These are phyloP conservation scores for Yarrowia sp. DNA, from an alignment of 805 yeast genomes.

Conservation along the genomic window DNA sequence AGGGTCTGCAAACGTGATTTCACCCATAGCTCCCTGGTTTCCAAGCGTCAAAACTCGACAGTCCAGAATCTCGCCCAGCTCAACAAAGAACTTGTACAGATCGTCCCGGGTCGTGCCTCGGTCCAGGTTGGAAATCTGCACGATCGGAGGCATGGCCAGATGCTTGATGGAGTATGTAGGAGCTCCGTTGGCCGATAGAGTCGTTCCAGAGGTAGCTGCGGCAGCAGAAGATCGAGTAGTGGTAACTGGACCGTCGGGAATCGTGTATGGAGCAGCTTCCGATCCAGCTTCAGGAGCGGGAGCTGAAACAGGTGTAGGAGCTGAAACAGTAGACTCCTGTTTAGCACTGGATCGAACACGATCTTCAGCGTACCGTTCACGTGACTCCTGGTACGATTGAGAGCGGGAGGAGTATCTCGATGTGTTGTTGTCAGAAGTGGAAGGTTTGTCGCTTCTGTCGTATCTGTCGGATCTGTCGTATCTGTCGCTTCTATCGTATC, in stretches of 20 bases:
- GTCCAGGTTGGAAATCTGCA: conserved; percentile 37
- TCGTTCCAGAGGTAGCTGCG: background rate
- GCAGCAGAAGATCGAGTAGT: background rate
- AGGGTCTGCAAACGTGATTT: conserved; percentile 36
- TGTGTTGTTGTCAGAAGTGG: no score
- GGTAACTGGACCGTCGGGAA: background rate
- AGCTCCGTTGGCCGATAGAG: background rate
- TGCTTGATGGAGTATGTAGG: conserved; percentile 26
- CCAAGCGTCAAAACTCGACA: conserved; percentile 30
- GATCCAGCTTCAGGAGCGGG: no score
- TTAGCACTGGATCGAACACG: background rate
- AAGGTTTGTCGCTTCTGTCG: background rate
- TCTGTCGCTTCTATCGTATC: background rate
- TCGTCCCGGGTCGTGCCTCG: conserved; percentile 39
- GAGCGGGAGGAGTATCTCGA: background rate
- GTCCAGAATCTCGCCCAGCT: conserved; percentile 34
- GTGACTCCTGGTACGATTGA: background rate
- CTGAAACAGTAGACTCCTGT: background rate
- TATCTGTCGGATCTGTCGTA: background rate
- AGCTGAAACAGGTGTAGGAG: background rate
- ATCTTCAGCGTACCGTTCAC: background rate
- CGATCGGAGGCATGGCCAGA: conserved; percentile 34
- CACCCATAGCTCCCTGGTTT: conserved; percentile 33
- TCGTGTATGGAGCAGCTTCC: background rate
- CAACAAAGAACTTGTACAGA: conserved; percentile 34